phyloP scores from a whole-genome alignment of 2,329 filamentous ascomycete species.

The Colletotrichum paranaense region DNA sequence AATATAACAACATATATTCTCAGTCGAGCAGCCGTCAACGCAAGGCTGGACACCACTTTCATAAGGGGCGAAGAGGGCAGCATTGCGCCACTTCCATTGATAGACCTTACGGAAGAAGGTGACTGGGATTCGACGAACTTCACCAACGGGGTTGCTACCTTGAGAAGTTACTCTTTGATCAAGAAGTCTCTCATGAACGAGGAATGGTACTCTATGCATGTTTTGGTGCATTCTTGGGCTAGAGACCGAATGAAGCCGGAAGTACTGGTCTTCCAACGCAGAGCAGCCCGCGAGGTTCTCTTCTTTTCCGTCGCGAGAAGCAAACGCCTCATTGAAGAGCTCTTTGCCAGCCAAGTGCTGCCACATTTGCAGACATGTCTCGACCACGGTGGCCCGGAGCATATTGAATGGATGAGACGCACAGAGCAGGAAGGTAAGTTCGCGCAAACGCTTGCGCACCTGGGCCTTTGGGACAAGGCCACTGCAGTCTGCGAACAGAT shows the following conservation, averaged over 20 bases:
- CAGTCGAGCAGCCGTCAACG: conserved; percentile 22
- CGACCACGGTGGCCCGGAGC: no score
- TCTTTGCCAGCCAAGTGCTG: conserved; percentile 3
- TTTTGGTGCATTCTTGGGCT: conserved; percentile 41
- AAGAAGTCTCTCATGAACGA: conserved; percentile 8
- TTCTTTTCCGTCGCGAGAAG: background rate
- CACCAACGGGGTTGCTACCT: background rate
- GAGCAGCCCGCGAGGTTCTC: conserved; percentile 11
- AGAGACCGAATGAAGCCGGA: conserved; percentile 26
- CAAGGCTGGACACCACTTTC: background rate
- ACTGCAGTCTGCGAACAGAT: background rate
- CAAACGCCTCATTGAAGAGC: background rate
- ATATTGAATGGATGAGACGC: no score
- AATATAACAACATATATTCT: conserved; percentile 35
- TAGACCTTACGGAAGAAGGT: conserved; percentile 2
- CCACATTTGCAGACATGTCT: conserved; percentile 9
- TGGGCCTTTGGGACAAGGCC: no score
- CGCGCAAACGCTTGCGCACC: no score
- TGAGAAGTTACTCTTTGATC: conserved; percentile 38
- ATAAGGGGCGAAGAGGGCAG: background rate
- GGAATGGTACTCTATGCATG: conserved; percentile 38
- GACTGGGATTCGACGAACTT: conserved; percentile 14
- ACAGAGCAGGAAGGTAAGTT: no score
- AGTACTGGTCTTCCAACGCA: background rate
- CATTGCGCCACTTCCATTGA: background rate